Conservation (phyloP, 495 filamentous ascomycete species). For the Darksidea phi region DNA sequence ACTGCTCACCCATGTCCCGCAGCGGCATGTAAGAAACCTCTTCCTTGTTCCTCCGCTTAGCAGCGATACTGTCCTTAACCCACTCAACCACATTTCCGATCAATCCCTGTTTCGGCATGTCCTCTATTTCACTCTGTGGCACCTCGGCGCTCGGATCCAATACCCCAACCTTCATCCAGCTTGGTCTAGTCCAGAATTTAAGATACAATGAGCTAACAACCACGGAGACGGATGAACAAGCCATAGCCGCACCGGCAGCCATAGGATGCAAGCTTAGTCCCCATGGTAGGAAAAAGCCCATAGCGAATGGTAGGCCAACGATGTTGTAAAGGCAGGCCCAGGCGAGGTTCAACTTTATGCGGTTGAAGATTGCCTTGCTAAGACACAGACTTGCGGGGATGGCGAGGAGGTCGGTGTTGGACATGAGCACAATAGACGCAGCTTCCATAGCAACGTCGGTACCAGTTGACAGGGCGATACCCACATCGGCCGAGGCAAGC, state of each 20-base stretch:
- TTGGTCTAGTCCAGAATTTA: constrained; percentile 81
- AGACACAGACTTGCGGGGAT: constrained; percentile 84
- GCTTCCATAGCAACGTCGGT: constrained; percentile 99
- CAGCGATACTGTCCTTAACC: constrained; percentile 21
- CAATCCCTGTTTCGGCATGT: constrained; percentile 4
- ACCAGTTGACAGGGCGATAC: constrained; percentile 86
- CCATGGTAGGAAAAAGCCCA: constrained; percentile 89
- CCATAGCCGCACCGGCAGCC: constrained; percentile 95
- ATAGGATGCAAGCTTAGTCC: constrained; percentile 88
- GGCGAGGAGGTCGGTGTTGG: constrained; percentile 83
- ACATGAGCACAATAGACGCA: constrained; percentile 94
- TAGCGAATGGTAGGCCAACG: constrained; percentile 90
- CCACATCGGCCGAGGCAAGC: constrained; percentile 85
- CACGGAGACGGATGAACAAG: constrained; percentile 82
- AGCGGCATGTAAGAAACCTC: constrained; percentile 61
- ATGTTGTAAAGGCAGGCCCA: constrained; percentile 95
- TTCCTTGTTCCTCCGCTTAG: constrained; percentile 39
- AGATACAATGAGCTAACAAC: constrained; percentile 79
- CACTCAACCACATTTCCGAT: constrained; percentile 15
- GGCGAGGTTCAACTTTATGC: constrained; percentile 89
- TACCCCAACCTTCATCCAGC: constrained; percentile 80
- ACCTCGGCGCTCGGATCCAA: constrained; percentile 47
- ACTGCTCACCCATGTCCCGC: constrained; percentile 47
- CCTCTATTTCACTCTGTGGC: constrained; percentile 42
- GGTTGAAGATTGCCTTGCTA: constrained; percentile 77